Evolutionary conservation across 2,329 filamentous ascomycete genomes (phyloP).

Genomic region (Diplodia intermedia): DNA sequence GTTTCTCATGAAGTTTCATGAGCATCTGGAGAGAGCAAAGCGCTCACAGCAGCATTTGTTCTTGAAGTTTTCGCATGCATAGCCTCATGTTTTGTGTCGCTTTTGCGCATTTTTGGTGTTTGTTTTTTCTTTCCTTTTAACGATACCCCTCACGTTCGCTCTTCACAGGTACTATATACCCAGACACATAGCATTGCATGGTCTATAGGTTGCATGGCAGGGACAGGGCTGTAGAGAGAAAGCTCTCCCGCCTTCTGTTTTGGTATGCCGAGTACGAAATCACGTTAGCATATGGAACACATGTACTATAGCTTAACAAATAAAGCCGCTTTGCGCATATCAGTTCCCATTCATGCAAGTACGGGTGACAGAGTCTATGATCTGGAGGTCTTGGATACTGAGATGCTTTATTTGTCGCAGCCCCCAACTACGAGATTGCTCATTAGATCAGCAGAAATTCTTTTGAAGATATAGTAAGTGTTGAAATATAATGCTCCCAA

Average conservation of each 20-base stretch:
- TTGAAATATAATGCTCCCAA: too few species aligned
- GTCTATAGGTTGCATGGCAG: not conserved
- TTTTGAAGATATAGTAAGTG: too few species aligned
- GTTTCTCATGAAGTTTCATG: slow-evolving; percentile 15
- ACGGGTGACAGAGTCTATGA: not conserved
- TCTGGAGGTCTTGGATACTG: not conserved
- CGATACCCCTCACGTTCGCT: slow-evolving; percentile 29
- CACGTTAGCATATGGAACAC: slow-evolving; percentile 8
- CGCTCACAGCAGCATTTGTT: slow-evolving; percentile 9
- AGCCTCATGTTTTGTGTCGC: not conserved
- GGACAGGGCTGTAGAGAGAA: not conserved
- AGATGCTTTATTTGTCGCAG: too few species aligned
- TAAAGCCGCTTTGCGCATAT: not conserved
- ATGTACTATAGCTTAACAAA: slow-evolving; percentile 4
- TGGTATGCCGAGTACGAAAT: not conserved
- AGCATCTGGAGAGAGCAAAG: not conserved
- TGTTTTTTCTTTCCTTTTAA: slow-evolving; percentile 1
- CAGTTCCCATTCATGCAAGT: not conserved
- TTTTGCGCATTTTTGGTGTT: not conserved
- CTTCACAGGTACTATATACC: slow-evolving; percentile 5
- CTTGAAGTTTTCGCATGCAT: not conserved
- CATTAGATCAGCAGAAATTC: too few species aligned
- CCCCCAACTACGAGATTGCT: too few species aligned
- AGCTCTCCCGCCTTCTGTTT: not conserved
- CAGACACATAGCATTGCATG: slow-evolving; percentile 15